Evolutionary conservation across 169 alveolate species (phyloP).

Genomic region (Plasmodium gonderi): DNA sequence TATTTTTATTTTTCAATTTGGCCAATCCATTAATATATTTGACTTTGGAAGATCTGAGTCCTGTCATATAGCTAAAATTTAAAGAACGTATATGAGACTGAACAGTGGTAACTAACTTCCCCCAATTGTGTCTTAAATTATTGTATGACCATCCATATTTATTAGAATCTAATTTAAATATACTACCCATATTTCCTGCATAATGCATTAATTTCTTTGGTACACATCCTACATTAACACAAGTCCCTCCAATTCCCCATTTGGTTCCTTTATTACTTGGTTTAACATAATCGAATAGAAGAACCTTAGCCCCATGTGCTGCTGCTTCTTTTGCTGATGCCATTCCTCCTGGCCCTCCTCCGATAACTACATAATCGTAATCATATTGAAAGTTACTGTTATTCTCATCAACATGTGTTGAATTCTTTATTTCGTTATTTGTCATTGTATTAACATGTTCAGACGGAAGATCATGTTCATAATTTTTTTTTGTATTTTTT

Average conservation of each 20-base stretch:
- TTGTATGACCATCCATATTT: slow-evolving; percentile 71
- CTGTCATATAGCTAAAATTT: slow-evolving; percentile 94
- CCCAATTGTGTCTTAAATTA: slow-evolving; percentile 88
- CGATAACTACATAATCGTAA: slow-evolving; percentile 90
- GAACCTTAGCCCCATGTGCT: slow-evolving; percentile 92
- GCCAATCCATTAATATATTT: slow-evolving; percentile 92
- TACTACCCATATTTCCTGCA: slow-evolving; percentile 90
- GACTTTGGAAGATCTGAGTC: slow-evolving; percentile 87
- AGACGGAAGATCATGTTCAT: neutral
- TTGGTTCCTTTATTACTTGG: slow-evolving; percentile 96
- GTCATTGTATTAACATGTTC: neutral
- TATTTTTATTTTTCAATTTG: slow-evolving; percentile 51
- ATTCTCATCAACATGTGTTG: neutral
- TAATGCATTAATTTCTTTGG: slow-evolving; percentile 99
- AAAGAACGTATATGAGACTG: slow-evolving; percentile 92
- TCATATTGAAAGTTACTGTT: neutral
- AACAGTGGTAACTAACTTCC: slow-evolving; percentile 87
- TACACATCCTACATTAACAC: slow-evolving; percentile 99
- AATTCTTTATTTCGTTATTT: neutral
- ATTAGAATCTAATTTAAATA: slow-evolving; percentile 48
- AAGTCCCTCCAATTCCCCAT: slow-evolving; percentile 98
- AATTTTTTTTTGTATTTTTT: neutral
- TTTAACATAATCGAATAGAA: slow-evolving; percentile 94
- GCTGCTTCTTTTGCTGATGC: slow-evolving; percentile 98
- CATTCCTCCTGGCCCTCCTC: slow-evolving; percentile 95